phyloP scores from a whole-genome alignment of 2,329 filamentous ascomycete genomes.

The Simplicillium aogashimaense region DNA sequence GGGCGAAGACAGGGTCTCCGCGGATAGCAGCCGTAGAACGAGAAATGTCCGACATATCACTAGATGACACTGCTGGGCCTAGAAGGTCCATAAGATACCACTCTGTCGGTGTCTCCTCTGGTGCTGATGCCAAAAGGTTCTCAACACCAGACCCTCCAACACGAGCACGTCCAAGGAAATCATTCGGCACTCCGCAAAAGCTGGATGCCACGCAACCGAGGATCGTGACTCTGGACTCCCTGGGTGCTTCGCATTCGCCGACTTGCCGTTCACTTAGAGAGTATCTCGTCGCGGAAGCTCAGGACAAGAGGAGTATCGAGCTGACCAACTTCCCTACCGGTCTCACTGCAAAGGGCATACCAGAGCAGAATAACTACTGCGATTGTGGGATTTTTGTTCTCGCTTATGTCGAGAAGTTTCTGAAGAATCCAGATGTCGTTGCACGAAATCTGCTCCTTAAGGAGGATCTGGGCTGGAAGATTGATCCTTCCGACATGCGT shows the following conservation, averaged over 20 bases:
- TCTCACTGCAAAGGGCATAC: constrained; percentile 66
- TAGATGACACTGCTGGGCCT: constrained; percentile 10
- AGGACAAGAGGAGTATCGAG: constrained; percentile 42
- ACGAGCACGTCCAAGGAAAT: constrained; percentile 1
- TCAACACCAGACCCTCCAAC: neutral
- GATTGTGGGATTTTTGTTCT: constrained; percentile 87
- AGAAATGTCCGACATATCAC: constrained; percentile 13
- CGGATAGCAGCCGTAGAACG: constrained; percentile 10
- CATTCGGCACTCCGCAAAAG: constrained; percentile 11
- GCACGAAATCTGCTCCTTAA: constrained; percentile 54
- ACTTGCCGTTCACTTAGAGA: constrained; percentile 62
- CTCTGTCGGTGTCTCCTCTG: neutral
- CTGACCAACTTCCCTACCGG: constrained; percentile 27
- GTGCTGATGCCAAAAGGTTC: neutral
- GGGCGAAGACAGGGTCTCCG: constrained; percentile 3
- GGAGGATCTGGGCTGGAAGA: constrained; percentile 38
- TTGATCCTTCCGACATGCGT: constrained; percentile 53
- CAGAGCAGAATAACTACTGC: constrained; percentile 70
- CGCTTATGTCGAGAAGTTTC: constrained; percentile 75
- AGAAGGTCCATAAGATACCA: constrained; percentile 2
- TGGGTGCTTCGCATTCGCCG: constrained; percentile 52
- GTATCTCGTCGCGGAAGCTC: constrained; percentile 67
- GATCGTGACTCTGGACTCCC: constrained; percentile 82
- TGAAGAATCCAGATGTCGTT: constrained; percentile 63
- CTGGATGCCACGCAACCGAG: constrained; percentile 44